These are phyloP conservation scores for Beauveria sp. DNA, from an alignment of 2,329 filamentous ascomycete genomes.

Conservation along the genomic window DNA sequence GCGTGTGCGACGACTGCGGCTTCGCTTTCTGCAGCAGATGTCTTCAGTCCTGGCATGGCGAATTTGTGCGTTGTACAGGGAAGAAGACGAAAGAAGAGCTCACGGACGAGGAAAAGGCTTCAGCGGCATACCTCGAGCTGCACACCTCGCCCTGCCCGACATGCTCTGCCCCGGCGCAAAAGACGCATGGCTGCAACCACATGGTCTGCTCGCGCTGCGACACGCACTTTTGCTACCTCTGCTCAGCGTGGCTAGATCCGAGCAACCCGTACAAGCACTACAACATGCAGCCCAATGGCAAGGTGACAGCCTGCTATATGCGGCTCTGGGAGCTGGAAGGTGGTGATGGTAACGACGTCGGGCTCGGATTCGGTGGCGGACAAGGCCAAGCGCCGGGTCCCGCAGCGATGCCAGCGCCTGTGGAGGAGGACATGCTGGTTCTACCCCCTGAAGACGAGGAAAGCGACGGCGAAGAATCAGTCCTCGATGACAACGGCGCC, in stretches of 20 bases:
- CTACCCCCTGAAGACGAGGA: slow-evolving; percentile 24
- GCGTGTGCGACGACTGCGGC: slow-evolving; percentile 80
- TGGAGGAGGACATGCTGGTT: slow-evolving; percentile 15
- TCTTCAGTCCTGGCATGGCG: slow-evolving; percentile 82
- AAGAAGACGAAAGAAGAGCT: slow-evolving; percentile 62
- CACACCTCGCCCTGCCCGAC: slow-evolving; percentile 87
- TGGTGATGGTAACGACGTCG: slow-evolving; percentile 59
- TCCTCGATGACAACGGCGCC: neutral
- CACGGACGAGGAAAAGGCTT: slow-evolving; percentile 77
- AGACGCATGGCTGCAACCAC: slow-evolving; percentile 91
- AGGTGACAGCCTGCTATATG: slow-evolving; percentile 64
- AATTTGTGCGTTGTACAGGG: slow-evolving; percentile 62
- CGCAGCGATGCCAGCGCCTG: slow-evolving; percentile 13
- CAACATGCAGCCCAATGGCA: slow-evolving; percentile 52
- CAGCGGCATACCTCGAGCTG: slow-evolving; percentile 70
- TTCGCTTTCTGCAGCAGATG: slow-evolving; percentile 79
- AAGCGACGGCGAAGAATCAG: slow-evolving; percentile 22
- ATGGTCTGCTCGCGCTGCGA: slow-evolving; percentile 90
- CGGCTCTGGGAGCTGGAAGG: slow-evolving; percentile 84
- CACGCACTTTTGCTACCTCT: slow-evolving; percentile 93
- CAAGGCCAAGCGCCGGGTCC: slow-evolving; percentile 13
- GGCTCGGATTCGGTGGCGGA: slow-evolving; percentile 36
- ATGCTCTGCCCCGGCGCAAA: slow-evolving; percentile 77
- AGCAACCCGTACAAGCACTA: slow-evolving; percentile 84
- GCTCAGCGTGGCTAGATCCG: slow-evolving; percentile 75